Base-by-base conservation (phyloP, 345 rosid genomes). In the Anastatica hierochuntica region DNA sequence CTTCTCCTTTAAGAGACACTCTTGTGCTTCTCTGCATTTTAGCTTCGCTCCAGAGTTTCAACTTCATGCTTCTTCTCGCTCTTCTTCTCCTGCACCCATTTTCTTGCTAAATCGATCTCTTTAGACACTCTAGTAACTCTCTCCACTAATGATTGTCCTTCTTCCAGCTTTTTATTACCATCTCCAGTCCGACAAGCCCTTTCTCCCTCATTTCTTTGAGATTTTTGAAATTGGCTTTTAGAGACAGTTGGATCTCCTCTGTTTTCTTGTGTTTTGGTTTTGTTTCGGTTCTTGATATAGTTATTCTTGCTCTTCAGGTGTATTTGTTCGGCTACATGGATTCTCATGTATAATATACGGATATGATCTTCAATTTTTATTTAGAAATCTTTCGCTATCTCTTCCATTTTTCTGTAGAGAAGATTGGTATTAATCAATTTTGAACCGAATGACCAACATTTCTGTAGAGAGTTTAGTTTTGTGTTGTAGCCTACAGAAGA, bases 51-150 rank as follows among this genome's bases (percentile, higher is more conserved):
- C 58, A 5, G 73, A 59, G 10, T 50, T 45, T 64, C 61, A 8
- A 65, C 64, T 20, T 67, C 66, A 13, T 53, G 43, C 34, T 70
- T 59, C 49, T 62, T 64, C 48, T 71, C 51, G 6, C 58, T 55
- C 13, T 74, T 68, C 43, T 60, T 61, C 42, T 60, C 72, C 7
- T 53, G 9, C 24, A 69, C 71, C 72, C 76, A 49, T 11, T 60
- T 72, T 54, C 43, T 80, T 17, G 84, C 74, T 43, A 47, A 2
- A 14, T 69, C 78, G 15, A 90, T 56, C 24, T 77, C 90, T 4
- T 69, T 65, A 0, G 77, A 57, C 30, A 73, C 48, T 15, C 62
- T 72, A 0, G 75, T 62, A 14, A 85, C 64, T 24, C 72, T 57
- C 45, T 8, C 49, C 24, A 63, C 13, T 44, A 70, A 51, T 8